A percentile compares a stretch with the other conserved stretches of the same genome.
These are phyloP conservation scores for Primulina huaijiensis DNA, from an alignment of 257 asterid species.

Conservation along the genomic window DNA sequence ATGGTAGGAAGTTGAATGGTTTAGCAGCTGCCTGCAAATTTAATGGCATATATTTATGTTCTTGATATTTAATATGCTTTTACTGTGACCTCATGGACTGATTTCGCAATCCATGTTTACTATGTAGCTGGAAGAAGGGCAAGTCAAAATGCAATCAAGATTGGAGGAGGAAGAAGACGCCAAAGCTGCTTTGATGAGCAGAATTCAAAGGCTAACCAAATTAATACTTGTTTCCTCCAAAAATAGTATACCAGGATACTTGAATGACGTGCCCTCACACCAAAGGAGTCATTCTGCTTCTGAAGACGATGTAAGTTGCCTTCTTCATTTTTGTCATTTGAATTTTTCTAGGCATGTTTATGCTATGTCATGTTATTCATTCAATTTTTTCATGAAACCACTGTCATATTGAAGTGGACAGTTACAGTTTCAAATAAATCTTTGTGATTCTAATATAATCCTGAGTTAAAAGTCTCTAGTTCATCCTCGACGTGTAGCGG, in stretches of 20 bases:
- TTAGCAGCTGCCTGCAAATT: constrained; percentile 6
- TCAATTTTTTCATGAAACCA: constrained; percentile 6
- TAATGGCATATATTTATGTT: not conserved
- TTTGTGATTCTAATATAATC: constrained; percentile 12
- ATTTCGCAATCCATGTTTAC: constrained; percentile 16
- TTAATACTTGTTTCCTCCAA: constrained; percentile 96
- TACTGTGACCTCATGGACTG: constrained; percentile 1
- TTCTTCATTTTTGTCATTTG: constrained; percentile 9
- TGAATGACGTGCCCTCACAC: constrained; percentile 57
- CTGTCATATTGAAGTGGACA: not conserved
- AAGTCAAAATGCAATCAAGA: constrained; percentile 96
- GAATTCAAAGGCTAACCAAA: constrained; percentile 97
- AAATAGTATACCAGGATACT: constrained; percentile 62
- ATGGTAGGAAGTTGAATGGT: constrained; percentile 18
- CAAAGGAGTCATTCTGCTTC: constrained; percentile 61
- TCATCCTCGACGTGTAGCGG: constrained; percentile 20
- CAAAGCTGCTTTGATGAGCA: constrained; percentile 95
- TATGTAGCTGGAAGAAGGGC: constrained; percentile 93
- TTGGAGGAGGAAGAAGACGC: constrained; percentile 99
- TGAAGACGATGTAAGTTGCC: constrained; percentile 71
- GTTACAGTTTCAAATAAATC: not conserved
- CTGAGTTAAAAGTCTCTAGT: constrained; percentile 19
- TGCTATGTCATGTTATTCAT: not conserved
- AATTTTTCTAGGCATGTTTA: constrained; percentile 4
- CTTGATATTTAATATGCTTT: constrained; percentile 7